Base-by-base conservation (phyloP, 106 monocot species). In the Acorus gramineus region DNA sequence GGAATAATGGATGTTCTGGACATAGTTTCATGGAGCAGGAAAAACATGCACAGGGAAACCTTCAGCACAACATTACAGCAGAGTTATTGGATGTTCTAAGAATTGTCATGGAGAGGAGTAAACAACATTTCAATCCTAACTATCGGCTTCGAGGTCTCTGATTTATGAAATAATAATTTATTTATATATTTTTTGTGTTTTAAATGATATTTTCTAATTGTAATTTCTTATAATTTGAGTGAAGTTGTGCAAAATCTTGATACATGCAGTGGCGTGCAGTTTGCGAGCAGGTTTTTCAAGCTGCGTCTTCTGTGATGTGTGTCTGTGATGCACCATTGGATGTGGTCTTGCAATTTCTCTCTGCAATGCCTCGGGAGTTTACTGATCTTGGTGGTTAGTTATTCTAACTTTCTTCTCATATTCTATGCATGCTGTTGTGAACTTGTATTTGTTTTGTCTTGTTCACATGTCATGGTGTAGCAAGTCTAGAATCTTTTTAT, bases 71-170 rank as follows among this genome's bases (percentile, higher is more conserved):
- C 46, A 76, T 46, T 60, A 7, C 58, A 53, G 57, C 61, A 60
- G 77, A 90, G 57, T 62, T 95, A 7, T 66, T 90, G 70, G 90
- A 95, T 73, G 77, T 64, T 62, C 69, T 95, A 44, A 75, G 84
- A 65, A 66, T 69, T 59, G 58, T 95, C 56, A 72, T 86, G 56
- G 79, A 86, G 74, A 90, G 78, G 74, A 90, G 82, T 61, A 95
- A 86, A 74, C 94, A 95, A 51, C 94, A 95, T 62, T 95, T 86
- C 65, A 95, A 95, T 77, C 80, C 84, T 42, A 90, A 84, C 12
- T 95, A 95, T 72, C 89, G 94, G 51, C 75, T 80, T 62, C 64
- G 84, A 90, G 94, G 94, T 90, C 42, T 50, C 28, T 28, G 28
- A 28, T 28, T 28, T 28, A 28, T 28, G 28, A 28, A 28, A 28